phyloP scores from a whole-genome alignment of 2,329 filamentous ascomycete species.

The Alternaria triticina region DNA sequence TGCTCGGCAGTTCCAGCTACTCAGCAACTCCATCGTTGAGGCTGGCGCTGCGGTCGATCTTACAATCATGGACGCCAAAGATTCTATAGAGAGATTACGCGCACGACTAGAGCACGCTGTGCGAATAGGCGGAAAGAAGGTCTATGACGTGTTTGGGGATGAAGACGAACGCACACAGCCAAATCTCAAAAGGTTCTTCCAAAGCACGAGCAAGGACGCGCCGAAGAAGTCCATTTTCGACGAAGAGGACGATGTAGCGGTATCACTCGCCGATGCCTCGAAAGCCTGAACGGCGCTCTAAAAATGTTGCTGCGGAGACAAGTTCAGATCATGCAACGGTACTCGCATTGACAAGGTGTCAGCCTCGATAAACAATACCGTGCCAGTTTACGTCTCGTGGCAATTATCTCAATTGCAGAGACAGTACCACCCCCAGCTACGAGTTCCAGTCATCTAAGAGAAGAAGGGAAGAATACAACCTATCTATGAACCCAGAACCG shows the following conservation, averaged over 20 bases:
- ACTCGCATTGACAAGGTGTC: neutral
- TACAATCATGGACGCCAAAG: slow-evolving; percentile 78
- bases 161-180: slow-evolving; percentile 60
- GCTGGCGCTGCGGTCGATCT: slow-evolving; percentile 63
- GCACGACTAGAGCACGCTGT: slow-evolving; percentile 75
- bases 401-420: neutral
- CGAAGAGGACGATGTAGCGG: slow-evolving; percentile 6
- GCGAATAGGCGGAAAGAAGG: slow-evolving; percentile 62
- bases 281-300: neutral
- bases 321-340: neutral
- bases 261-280: neutral
- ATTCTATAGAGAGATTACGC: slow-evolving; percentile 74
- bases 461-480: too few relatives aligned
- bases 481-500: too few relatives aligned
- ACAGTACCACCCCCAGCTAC: neutral
- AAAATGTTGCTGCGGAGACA: neutral
- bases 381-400: neutral
- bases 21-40: slow-evolving; percentile 71
- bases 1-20: slow-evolving; percentile 53
- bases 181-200: slow-evolving; percentile 25
- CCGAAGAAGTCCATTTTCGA: slow-evolving; percentile 18
- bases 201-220: neutral
- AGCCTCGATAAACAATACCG: neutral
- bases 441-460: too few relatives aligned
- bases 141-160: slow-evolving; percentile 48